Percentiles rank a stretch among this genome's conserved stretches.
Evolutionary conservation across 2,329 filamentous ascomycete genomes (phyloP).

Genomic region (Akanthomyces uredinophilus): DNA sequence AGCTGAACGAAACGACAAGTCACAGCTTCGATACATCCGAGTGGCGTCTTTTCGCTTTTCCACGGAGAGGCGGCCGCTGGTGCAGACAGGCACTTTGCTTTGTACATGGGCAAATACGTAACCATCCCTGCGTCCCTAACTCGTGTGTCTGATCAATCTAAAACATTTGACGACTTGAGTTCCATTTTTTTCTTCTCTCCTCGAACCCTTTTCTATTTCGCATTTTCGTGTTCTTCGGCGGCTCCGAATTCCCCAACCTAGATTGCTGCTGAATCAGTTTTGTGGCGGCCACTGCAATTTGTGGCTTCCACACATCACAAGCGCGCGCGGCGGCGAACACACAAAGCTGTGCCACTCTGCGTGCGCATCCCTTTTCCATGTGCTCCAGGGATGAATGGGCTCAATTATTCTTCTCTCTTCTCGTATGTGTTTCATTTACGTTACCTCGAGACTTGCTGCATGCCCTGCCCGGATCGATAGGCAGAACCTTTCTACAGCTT

Average conservation of each 20-base stretch:
- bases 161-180: background rate
- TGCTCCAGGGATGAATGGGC: no score
- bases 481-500: no score
- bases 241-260: background rate
- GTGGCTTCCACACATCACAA: background rate
- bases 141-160: background rate
- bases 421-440: background rate
- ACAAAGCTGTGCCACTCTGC: no score
- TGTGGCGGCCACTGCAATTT: background rate
- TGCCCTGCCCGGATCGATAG: no score
- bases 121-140: background rate
- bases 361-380: no score
- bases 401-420: no score
- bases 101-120: no score
- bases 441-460: background rate
- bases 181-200: background rate
- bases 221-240: background rate
- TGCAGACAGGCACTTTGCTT: background rate
- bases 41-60: no score
- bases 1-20: no score
- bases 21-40: background rate
- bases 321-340: background rate
- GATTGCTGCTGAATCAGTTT: background rate
- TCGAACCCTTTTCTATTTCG: background rate
- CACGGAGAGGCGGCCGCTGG: background rate